A percentile compares a stretch with the other conserved stretches of the same genome.
These are phyloP conservation scores for Aspergillus olivimuriae DNA, from an alignment of 495 filamentous ascomycete species.

Conservation along the genomic window DNA sequence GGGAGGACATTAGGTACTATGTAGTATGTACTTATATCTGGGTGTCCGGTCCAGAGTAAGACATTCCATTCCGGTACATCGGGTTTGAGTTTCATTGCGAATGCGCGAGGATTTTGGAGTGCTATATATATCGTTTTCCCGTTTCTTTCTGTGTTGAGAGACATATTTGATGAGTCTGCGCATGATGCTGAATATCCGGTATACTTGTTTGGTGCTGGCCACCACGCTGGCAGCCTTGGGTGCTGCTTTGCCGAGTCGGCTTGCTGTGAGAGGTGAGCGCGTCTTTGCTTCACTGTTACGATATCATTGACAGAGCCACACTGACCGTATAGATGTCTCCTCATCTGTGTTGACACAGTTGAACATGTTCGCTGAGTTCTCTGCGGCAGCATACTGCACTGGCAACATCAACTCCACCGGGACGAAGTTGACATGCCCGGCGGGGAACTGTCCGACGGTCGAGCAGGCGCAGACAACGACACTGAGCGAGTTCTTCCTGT, in stretches of 20 bases:
- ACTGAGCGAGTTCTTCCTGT: constrained; percentile 56
- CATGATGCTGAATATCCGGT: neutral
- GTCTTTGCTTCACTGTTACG: no score
- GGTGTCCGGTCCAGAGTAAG: no score
- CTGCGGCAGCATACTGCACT: constrained; percentile 64
- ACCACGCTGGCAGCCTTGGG: neutral
- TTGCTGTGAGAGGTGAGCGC: neutral
- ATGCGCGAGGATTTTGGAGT: no score
- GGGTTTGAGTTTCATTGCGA: no score
- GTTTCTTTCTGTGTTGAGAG: neutral
- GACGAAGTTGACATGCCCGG: constrained; percentile 49
- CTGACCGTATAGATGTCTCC: no score
- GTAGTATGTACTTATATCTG: no score
- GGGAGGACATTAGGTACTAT: neutral
- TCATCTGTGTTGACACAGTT: constrained; percentile 34
- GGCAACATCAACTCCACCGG: constrained; percentile 38
- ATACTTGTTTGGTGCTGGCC: neutral
- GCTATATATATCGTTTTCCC: neutral
- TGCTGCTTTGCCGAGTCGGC: neutral
- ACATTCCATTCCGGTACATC: no score
- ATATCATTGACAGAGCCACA: no score
- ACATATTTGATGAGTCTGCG: no score
- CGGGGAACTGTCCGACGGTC: constrained; percentile 55
- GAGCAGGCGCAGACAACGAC: constrained; percentile 49
- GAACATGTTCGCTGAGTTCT: constrained; percentile 61